Percentiles rank a stretch among this genome's conserved stretches.
Conservation (phyloP, 495 filamentous ascomycete species). For the Aspergillus campestris region DNA sequence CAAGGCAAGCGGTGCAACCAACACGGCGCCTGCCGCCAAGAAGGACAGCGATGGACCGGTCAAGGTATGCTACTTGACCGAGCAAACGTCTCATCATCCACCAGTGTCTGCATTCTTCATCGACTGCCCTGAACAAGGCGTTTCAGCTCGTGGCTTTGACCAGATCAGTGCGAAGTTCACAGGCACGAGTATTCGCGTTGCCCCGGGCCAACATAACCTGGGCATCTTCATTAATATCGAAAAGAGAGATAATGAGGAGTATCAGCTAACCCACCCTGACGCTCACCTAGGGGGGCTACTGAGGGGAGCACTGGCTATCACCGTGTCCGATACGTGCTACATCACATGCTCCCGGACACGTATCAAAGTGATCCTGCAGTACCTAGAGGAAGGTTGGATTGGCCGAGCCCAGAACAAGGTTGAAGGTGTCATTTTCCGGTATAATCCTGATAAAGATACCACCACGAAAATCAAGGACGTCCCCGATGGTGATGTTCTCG, state of each 20-base stretch:
- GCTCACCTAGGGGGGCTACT: slow-evolving; percentile 88
- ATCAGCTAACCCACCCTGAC: slow-evolving; percentile 87
- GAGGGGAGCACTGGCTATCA: slow-evolving; percentile 72
- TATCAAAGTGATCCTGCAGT: slow-evolving; percentile 84
- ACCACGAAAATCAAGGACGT: slow-evolving; percentile 76
- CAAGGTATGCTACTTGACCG: slow-evolving; percentile 84
- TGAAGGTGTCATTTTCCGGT: slow-evolving; percentile 83
- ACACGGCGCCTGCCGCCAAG: slow-evolving; percentile 19
- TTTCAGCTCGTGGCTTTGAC: slow-evolving; percentile 84
- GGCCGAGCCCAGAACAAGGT: slow-evolving; percentile 85
- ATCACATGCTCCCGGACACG: slow-evolving; percentile 79
- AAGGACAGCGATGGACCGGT: slow-evolving; percentile 46
- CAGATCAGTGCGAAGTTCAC: slow-evolving; percentile 97
- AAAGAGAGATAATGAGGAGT: slow-evolving; percentile 74
- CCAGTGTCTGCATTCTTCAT: slow-evolving; percentile 95
- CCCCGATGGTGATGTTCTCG: slow-evolving; percentile 70
- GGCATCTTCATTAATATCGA: slow-evolving; percentile 90
- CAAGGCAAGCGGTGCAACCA: slow-evolving; percentile 26
- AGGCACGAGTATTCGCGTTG: slow-evolving; percentile 85
- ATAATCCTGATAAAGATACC: slow-evolving; percentile 72
- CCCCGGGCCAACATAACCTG: slow-evolving; percentile 84
- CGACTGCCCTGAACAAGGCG: slow-evolving; percentile 83
- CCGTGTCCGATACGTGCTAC: slow-evolving; percentile 80
- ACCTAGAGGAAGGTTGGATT: slow-evolving; percentile 91
- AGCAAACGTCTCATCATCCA: slow-evolving; percentile 98